Evolutionary conservation across 1,284 basidiomycete species (phyloP).

Genomic region (Heterobasidion annosum): DNA sequence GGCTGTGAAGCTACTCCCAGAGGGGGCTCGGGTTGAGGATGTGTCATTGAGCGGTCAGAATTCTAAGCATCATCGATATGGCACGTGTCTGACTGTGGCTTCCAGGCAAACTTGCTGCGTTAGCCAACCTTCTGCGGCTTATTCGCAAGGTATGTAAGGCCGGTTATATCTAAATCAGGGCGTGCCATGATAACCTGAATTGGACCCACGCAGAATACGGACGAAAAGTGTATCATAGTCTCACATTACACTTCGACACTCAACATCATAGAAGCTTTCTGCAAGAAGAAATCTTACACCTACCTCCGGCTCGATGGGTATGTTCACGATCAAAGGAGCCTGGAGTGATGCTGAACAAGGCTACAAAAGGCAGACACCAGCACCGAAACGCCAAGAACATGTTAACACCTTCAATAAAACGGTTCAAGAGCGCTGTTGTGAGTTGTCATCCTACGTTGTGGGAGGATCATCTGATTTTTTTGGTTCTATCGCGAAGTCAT

Average conservation of each 20-base stretch:
- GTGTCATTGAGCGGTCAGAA: slow-evolving; percentile 63
- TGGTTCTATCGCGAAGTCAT: slow-evolving; percentile 47
- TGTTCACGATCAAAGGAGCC: slow-evolving; percentile 9
- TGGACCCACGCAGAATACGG: slow-evolving; percentile 42
- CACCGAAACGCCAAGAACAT: slow-evolving; percentile 74
- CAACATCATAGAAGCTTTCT: slow-evolving; percentile 85
- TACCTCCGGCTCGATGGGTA: slow-evolving; percentile 85
- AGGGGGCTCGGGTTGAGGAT: slow-evolving; percentile 53
- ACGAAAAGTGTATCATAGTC: slow-evolving; percentile 91
- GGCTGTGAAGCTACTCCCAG: slow-evolving; percentile 62
- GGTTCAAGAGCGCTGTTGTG: slow-evolving; percentile 65
- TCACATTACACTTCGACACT: slow-evolving; percentile 90
- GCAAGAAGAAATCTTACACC: slow-evolving; percentile 68
- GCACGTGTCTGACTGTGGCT: background rate
- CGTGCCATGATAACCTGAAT: background rate
- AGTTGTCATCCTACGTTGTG: slow-evolving; percentile 7
- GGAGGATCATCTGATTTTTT: background rate
- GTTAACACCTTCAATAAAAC: slow-evolving; percentile 77
- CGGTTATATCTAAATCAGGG: background rate
- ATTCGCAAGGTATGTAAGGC: slow-evolving; percentile 43
- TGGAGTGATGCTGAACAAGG: background rate
- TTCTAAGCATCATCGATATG: background rate
- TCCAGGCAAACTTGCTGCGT: slow-evolving; percentile 73
- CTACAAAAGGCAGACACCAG: slow-evolving; percentile 60
- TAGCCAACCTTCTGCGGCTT: slow-evolving; percentile 64